These are phyloP conservation scores for Jatropha podagrica DNA, from an alignment of 441 rosid species.

Conservation along the genomic window DNA sequence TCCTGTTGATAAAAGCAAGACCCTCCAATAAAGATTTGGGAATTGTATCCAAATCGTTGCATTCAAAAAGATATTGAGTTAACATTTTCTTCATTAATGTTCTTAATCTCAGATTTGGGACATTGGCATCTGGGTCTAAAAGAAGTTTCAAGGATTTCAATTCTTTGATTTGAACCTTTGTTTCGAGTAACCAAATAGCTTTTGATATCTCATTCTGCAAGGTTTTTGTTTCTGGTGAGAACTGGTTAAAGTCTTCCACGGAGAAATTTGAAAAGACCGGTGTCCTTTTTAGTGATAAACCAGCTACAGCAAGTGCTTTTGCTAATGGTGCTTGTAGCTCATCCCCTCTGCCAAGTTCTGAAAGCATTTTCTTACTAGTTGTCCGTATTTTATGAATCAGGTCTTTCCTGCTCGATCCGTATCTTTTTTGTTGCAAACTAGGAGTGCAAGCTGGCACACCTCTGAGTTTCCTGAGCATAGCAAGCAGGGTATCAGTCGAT, in stretches of 20 bases:
- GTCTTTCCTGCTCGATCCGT: constrained; percentile 35
- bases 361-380: constrained; percentile 53
- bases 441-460: constrained; percentile 42
- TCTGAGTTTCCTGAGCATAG: constrained; percentile 73
- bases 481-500: constrained; percentile 49
- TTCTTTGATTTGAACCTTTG: constrained; percentile 48
- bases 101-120: constrained; percentile 47
- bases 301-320: constrained; percentile 68
- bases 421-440: constrained; percentile 30
- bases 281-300: constrained; percentile 51
- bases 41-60: constrained; percentile 55
- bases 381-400: constrained; percentile 47
- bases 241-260: constrained; percentile 38
- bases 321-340: constrained; percentile 59
- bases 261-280: constrained; percentile 35
- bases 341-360: constrained; percentile 41
- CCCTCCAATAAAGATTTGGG: constrained; percentile 61
- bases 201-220: constrained; percentile 75
- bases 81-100: constrained; percentile 56
- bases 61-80: constrained; percentile 70
- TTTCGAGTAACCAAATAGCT: constrained; percentile 58
- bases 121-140: constrained; percentile 51
- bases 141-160: constrained; percentile 52
- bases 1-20: constrained; percentile 60
- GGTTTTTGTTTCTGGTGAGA: constrained; percentile 48